A percentile compares a stretch with the other conserved stretches of the same genome.
Conservation (phyloP, 1,139 yeast genomes). For the Diutina sp. region DNA sequence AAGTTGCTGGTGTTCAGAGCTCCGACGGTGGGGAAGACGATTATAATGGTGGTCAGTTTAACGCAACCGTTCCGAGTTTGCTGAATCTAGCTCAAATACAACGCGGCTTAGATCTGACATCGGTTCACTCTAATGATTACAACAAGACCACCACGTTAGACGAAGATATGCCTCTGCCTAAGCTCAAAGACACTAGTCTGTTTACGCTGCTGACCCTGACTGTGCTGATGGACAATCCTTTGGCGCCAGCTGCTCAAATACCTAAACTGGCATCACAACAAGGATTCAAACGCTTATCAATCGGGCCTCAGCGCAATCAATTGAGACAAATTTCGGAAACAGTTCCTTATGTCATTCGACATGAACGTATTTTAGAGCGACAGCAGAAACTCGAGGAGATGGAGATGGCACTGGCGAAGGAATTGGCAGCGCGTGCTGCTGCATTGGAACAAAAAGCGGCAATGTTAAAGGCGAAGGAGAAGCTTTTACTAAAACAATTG, state of each 20-base stretch:
- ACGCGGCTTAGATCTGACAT: constrained; percentile 9
- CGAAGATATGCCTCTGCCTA: constrained; percentile 16
- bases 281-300: constrained; percentile 41
- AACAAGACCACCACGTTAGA: constrained; percentile 18
- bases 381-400: constrained; percentile 68
- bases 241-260: not conserved
- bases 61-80: constrained; percentile 43
- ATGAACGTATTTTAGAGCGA: constrained; percentile 60
- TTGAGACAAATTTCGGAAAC: constrained; percentile 70
- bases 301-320: constrained; percentile 52
- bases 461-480: constrained; percentile 57
- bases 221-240: not conserved
- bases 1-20: constrained; percentile 27
- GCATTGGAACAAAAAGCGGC: constrained; percentile 66
- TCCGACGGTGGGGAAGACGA: constrained; percentile 11
- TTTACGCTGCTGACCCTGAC: constrained; percentile 16
- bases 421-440: constrained; percentile 60
- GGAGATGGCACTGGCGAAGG: constrained; percentile 67
- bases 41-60: constrained; percentile 19
- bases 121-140: constrained; percentile 7
- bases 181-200: constrained; percentile 16
- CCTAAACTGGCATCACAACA: not conserved
- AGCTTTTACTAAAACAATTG: constrained; percentile 28
- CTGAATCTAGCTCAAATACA: constrained; percentile 48
- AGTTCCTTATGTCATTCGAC: constrained; percentile 67